Percentiles rank a stretch among this genome's conserved stretches.
These are phyloP conservation scores for Eimeria necatrix DNA, from an alignment of 169 alveolate species.

Conservation along the genomic window DNA sequence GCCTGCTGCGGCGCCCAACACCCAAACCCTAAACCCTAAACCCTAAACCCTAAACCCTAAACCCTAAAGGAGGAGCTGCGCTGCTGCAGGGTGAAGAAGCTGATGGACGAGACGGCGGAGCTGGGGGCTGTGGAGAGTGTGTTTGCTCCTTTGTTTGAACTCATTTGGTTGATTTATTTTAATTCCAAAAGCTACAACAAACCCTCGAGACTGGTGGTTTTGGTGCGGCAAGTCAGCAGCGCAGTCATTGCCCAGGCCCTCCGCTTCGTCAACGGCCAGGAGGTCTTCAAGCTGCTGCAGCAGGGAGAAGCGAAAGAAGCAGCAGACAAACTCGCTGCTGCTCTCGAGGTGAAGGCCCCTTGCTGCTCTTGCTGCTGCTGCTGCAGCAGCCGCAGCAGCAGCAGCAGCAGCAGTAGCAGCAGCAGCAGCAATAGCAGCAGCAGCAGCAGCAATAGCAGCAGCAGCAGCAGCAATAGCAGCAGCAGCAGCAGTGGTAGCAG, in stretches of 20 bases:
- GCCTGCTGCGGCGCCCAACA: background rate
- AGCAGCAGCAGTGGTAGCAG: too few relatives aligned
- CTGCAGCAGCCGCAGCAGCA: background rate
- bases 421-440: background rate
- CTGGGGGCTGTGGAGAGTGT: slow-evolving; percentile 91
- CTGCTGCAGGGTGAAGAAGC: slow-evolving; percentile 85
- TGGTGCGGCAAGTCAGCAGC: slow-evolving; percentile 95
- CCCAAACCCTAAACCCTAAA: too few relatives aligned
- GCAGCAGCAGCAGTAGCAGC: background rate
- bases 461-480: background rate
- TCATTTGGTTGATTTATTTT: slow-evolving; percentile 94
- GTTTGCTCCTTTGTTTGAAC: slow-evolving; percentile 95
- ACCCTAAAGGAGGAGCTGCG: background rate
- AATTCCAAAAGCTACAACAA: slow-evolving; percentile 94
- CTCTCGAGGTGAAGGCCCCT: slow-evolving; percentile 85
- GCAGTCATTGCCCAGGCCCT: slow-evolving; percentile 94
- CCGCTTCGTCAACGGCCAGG: slow-evolving; percentile 92
- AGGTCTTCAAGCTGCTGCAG: slow-evolving; percentile 92
- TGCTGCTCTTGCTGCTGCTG: background rate
- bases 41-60: too few relatives aligned
- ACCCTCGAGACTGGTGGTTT: slow-evolving; percentile 95
- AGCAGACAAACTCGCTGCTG: slow-evolving; percentile 91
- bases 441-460: background rate
- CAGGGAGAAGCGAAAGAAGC: slow-evolving; percentile 95
- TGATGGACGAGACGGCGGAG: slow-evolving; percentile 93